A percentile compares a stretch with the other conserved stretches of the same genome.
phyloP scores from a whole-genome alignment of 352 stramenopile genomes.

The Phytophthora pseudosyringae region DNA sequence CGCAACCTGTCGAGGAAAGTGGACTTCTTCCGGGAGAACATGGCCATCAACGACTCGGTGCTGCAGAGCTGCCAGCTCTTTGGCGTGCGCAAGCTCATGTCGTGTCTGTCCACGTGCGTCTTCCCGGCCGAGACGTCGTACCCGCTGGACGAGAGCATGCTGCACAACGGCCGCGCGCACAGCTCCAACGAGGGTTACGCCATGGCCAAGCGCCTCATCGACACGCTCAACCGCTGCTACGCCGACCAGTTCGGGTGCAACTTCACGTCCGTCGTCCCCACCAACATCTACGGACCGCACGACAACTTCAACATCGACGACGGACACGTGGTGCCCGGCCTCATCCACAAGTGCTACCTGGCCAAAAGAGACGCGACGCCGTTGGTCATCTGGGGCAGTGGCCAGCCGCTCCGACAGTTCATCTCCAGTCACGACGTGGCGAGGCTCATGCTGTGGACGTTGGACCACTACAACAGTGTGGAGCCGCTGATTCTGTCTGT shows the following conservation, averaged over 20 bases:
- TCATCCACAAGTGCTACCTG: conserved; percentile 99
- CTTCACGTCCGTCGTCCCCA: conserved; percentile 99
- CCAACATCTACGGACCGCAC: conserved; percentile 98
- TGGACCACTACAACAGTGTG: conserved; percentile 82
- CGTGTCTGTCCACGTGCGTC: conserved; percentile 98
- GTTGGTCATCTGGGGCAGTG: conserved; percentile 96
- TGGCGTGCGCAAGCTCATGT: conserved; percentile 95
- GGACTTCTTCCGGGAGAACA: conserved; percentile 99
- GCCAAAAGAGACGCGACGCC: conserved; percentile 91
- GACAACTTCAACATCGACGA: conserved; percentile 99
- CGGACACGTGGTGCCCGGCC: conserved; percentile 97
- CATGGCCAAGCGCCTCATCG: conserved; percentile 99
- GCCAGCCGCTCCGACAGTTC: conserved; percentile 97
- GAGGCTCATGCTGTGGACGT: conserved; percentile 90
- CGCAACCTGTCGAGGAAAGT: conserved; percentile 90
- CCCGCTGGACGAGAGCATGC: conserved; percentile 98
- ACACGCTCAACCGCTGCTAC: conserved; percentile 98
- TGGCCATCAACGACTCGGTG: conserved; percentile 99
- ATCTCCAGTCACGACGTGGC: conserved; percentile 97
- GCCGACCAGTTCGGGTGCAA: conserved; percentile 95
- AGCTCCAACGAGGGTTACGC: conserved; percentile 93
- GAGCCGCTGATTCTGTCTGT: conserved; percentile 97
- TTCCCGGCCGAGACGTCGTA: conserved; percentile 99
- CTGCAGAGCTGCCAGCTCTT: conserved; percentile 94
- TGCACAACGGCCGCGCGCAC: conserved; percentile 88